Evolutionary conservation across 805 yeast species (phyloP).

Genomic region (Hanseniaspora thailandica): DNA sequence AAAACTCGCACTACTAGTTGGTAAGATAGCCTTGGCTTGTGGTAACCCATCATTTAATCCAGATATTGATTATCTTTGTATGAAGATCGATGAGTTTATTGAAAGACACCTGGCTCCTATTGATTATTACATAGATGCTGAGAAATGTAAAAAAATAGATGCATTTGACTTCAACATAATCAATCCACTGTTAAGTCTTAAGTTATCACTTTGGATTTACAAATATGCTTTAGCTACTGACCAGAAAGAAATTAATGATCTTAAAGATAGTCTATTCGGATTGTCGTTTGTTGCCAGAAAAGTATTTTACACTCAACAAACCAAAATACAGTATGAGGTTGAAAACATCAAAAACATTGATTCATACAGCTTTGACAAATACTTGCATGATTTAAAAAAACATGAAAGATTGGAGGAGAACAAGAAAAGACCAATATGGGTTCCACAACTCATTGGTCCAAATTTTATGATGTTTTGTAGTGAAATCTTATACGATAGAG

Average conservation of each 20-base stretch:
- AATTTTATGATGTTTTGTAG: background rate
- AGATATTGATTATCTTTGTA: constrained; percentile 6
- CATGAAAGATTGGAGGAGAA: background rate
- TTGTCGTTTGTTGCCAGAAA: background rate
- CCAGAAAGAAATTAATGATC: background rate
- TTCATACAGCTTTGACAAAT: background rate
- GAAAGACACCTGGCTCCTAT: constrained; percentile 6
- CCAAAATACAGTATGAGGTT: background rate
- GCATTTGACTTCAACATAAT: constrained; percentile 5
- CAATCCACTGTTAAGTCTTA: background rate
- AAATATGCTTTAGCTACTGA: background rate
- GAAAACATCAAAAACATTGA: background rate
- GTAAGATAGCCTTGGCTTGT: background rate
- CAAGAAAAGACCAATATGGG: background rate
- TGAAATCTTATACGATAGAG: background rate
- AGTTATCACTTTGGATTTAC: constrained; percentile 3
- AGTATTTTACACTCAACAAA: background rate
- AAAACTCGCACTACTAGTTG: background rate
- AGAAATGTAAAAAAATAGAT: background rate
- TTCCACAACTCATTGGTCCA: background rate
- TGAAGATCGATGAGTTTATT: constrained; percentile 1
- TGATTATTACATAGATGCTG: background rate
- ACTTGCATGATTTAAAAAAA: background rate
- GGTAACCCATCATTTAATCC: constrained; percentile 8
- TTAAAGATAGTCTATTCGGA: background rate